Conservation (phyloP, 345 rosid genomes). For the Gossypium anomalum region DNA sequence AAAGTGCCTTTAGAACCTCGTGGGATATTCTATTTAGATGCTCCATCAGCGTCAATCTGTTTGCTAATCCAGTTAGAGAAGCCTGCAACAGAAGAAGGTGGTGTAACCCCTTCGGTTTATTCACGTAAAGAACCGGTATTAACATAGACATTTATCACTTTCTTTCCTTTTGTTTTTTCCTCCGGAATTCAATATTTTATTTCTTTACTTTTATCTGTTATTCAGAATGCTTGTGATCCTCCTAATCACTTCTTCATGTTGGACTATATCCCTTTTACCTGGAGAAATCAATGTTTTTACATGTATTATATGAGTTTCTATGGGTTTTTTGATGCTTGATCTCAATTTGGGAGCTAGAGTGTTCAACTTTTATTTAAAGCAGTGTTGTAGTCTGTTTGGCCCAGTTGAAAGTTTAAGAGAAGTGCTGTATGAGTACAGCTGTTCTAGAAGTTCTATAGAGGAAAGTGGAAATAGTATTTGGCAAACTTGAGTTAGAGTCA, state of each 20-base stretch:
- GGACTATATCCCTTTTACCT: neutral
- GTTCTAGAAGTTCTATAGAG: neutral
- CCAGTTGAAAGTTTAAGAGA: neutral
- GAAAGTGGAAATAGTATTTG: constrained; percentile 8
- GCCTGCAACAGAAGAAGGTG: constrained; percentile 92
- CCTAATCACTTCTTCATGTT: neutral
- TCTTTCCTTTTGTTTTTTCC: neutral
- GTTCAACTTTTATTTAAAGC: neutral
- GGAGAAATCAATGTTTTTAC: neutral
- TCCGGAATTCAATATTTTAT: constrained; percentile 11
- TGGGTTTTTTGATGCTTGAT: neutral
- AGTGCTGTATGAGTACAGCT: neutral
- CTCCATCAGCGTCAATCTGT: constrained; percentile 87
- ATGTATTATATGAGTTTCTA: neutral
- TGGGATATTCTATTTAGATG: constrained; percentile 88
- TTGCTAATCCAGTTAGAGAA: constrained; percentile 87
- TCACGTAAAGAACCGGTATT: constrained; percentile 99
- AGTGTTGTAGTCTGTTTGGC: neutral
- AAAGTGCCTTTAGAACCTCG: constrained; percentile 57
- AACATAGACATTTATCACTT: constrained; percentile 3
- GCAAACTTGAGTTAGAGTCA: neutral
- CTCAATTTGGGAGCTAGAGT: neutral
- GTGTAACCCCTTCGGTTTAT: constrained; percentile 86
- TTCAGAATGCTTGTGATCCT: neutral
- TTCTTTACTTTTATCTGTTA: constrained; percentile 12